Base-by-base conservation (phyloP, 345 rosid species). In the Populus davidiana region DNA sequence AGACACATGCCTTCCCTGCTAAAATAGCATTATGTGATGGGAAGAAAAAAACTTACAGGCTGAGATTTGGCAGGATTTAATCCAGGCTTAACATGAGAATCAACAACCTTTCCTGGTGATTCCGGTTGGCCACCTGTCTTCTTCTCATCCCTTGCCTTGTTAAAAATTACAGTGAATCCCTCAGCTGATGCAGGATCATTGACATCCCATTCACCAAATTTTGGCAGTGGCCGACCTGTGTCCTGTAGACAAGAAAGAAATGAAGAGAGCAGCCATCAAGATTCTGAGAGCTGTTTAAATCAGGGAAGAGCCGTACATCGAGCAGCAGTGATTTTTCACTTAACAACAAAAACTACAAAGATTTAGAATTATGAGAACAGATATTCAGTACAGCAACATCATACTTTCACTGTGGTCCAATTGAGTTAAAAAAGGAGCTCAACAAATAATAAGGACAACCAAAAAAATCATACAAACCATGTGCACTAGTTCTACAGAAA, bases 181-280 rank as follows among this genome's bases (percentile, higher is more conserved):
- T 93, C 88, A 1, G 99, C 99, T 16, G 99, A 87, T 41, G 93
- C 91, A 67, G 99, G 98, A 81, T 95, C 93, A 81, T 83, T 91
- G 61, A 93, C 96, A 75, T 95, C 99, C 98, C 99, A 95, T 85
- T 95, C 99, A 70, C 99, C 99, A 70, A 95, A 95, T 84, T 93
- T 95, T 41, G 99, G 99, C 81, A 93, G 89, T 70, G 89, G 93
- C 75, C 88, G 92, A 77, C 96, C 98, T 82, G 80, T 85, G 50
- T 94, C 97, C 92, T 90, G 88, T 75, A 10, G 54, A 38, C 43
- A 77, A 49, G 21, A 75, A 81, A 75, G 23, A 73, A 27, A 71
- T 44, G n/a, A 2, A 31, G 50, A 72, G 76, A 59, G 71, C 49
- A 59, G 29, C 27, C 56, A 33, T 78, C 70, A 69, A 66, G 21